These are phyloP conservation scores for Chloranthus sessilifolius DNA, from an alignment of 164 flowering plant species.

Conservation along the genomic window DNA sequence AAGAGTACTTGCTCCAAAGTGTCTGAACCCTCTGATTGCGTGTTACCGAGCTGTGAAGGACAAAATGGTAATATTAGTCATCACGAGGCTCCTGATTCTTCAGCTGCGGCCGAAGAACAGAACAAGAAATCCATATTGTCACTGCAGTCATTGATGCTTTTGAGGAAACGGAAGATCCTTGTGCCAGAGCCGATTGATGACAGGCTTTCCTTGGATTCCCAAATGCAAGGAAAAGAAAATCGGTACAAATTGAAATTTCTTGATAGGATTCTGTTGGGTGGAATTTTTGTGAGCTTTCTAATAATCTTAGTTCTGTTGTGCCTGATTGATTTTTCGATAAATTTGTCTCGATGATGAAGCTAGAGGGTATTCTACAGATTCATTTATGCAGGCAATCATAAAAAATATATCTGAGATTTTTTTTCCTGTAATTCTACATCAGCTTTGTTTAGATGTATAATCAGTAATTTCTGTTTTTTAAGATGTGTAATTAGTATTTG, in stretches of 20 bases:
- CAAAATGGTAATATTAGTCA: not conserved
- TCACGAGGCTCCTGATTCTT: not conserved
- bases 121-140: constrained; percentile 22
- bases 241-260: constrained; percentile 22
- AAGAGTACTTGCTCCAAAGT: constrained; percentile 26
- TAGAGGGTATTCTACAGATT: no score
- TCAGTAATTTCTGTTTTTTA: no score
- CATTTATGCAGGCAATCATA: no score
- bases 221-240: constrained; percentile 12
- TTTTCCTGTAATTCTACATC: no score
- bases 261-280: constrained; percentile 57
- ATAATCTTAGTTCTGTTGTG: constrained; percentile 30
- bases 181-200: constrained; percentile 14
- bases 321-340: no score
- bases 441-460: no score
- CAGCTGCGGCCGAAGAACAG: constrained; percentile 6
- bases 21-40: constrained; percentile 46
- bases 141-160: constrained; percentile 31
- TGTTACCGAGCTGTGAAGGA: constrained; percentile 28
- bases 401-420: no score
- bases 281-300: constrained; percentile 45
- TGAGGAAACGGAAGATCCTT: constrained; percentile 44
- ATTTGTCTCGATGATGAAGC: no score
- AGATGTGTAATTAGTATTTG: no score
- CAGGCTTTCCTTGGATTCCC: constrained; percentile 7